Conservation (phyloP, 2,329 filamentous ascomycete genomes). For the Neopestalotiopsis sp. region DNA sequence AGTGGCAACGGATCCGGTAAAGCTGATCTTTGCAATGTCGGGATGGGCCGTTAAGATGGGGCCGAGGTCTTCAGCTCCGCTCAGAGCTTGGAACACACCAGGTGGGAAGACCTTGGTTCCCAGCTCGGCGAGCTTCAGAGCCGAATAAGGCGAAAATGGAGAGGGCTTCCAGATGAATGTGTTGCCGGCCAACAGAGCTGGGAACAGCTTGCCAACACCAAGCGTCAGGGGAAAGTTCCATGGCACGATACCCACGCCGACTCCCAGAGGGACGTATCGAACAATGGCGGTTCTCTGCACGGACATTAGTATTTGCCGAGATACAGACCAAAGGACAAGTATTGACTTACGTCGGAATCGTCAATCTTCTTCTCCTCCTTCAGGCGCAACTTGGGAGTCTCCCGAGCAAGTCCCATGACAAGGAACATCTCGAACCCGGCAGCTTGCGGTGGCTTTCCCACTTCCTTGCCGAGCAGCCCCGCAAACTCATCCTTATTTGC, state of each 20-base stretch:
- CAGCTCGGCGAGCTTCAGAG: slow-evolving; percentile 47
- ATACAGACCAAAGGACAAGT: neutral
- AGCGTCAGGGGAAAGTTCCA: slow-evolving; percentile 51
- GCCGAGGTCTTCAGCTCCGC: slow-evolving; percentile 47
- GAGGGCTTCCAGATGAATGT: slow-evolving; percentile 57
- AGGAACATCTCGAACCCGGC: slow-evolving; percentile 22
- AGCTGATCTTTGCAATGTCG: slow-evolving; percentile 9
- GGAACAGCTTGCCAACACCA: slow-evolving; percentile 45
- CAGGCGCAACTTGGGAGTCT: slow-evolving; percentile 36
- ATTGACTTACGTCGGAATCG: slow-evolving; percentile 20
- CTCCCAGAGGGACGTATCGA: slow-evolving; percentile 41
- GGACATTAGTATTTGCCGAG: slow-evolving; percentile 23
- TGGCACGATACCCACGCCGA: slow-evolving; percentile 52
- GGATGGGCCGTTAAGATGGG: slow-evolving; percentile 29
- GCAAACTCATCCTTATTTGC: slow-evolving; percentile 22
- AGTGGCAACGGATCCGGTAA: slow-evolving; percentile 59
- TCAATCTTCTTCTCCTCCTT: slow-evolving; percentile 20
- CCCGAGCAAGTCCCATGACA: slow-evolving; percentile 30
- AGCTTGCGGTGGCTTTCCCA: slow-evolving; percentile 23
- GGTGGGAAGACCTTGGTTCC: slow-evolving; percentile 46
- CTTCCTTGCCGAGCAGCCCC: slow-evolving; percentile 21
- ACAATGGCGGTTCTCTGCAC: slow-evolving; percentile 33
- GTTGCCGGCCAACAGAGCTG: slow-evolving; percentile 54
- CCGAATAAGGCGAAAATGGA: slow-evolving; percentile 45
- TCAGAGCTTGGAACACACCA: slow-evolving; percentile 48